Base-by-base conservation (phyloP, 495 filamentous ascomycete species). In the Parathielavia hyrcaniae region DNA sequence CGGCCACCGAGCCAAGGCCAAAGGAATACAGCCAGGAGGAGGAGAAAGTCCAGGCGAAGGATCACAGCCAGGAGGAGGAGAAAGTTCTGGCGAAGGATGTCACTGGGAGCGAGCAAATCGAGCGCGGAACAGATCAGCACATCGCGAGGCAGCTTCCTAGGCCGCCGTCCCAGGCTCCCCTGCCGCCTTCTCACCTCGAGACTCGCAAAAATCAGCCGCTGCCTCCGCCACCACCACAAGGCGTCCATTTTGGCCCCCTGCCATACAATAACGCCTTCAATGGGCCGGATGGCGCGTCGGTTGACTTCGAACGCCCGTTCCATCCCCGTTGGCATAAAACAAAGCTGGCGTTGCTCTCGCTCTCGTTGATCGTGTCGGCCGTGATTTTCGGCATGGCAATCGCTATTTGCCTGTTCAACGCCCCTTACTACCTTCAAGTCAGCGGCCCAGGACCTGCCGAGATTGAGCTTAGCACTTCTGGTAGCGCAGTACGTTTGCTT, bases 341-440 rank as follows among this genome's bases (percentile, higher is more conserved):
- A 34, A 76, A 73, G 55, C 59, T 75, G n/a, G 60, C 58, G 7
- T 55, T 76, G 6, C 63, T 61, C 0, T 43, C 52, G 23, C 4
- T 67, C 17, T 69, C 69, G n/a, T 51, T 65, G 22, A 13, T 68
- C 8, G 34, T 63, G 47, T 66, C 57, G 2, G 64, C 65, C 11
- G 50, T 70, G 16, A 67, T 74, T 16, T 22, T 77, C 4, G 71
- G 63, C n/a, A 23, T 72, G 8, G 62, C 58, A 32, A 57, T 60
- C 34, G 47, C 45, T 7, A 53, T 69, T 7, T 58, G 55, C 22
- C 35, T 41, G 11, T 11, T 34, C 36, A 48, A 50, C 30, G 35
- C 50, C 19, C 55, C 49, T 0, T 54, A 62, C n/a, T 53, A 41
- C 17, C 10, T 8, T 11, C 0, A 32, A 1, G 8, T 11, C 35